Percentiles rank a stretch among this genome's conserved stretches.
Evolutionary conservation across 768 basidiomycete species (phyloP).

Genomic region (Termitomyces sp.): DNA sequence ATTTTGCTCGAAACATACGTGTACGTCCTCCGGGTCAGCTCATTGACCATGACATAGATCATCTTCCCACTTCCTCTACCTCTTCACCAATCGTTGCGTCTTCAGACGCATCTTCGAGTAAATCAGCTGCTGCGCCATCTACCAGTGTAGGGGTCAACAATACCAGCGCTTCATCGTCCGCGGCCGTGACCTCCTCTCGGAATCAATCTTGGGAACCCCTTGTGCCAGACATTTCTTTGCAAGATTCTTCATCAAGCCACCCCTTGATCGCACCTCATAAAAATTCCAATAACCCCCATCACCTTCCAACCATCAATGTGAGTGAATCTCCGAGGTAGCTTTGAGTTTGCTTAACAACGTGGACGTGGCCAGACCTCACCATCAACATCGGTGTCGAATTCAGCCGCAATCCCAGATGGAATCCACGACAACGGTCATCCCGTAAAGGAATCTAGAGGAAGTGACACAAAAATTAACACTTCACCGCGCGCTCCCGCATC

Average conservation of each 20-base stretch:
- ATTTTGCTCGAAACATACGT: conserved; percentile 18
- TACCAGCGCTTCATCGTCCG: too few relatives aligned
- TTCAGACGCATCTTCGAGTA: not conserved
- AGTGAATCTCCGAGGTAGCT: not conserved
- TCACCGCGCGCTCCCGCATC: conserved; percentile 1
- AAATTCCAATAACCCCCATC: too few relatives aligned
- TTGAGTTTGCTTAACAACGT: not conserved
- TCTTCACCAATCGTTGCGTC: too few relatives aligned
- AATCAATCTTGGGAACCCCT: not conserved
- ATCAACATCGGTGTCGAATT: conserved; percentile 4
- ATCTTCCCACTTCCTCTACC: not conserved
- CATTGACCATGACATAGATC: not conserved
- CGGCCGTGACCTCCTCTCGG: not conserved
- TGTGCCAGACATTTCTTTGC: not conserved
- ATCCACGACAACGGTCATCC: not conserved
- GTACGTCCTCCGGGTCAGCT: not conserved
- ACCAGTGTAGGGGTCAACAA: too few relatives aligned
- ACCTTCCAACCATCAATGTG: not conserved
- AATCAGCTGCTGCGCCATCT: too few relatives aligned
- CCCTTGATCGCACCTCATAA: not conserved
- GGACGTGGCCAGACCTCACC: conserved; percentile 13
- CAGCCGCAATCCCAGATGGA: not conserved
- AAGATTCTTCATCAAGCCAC: not conserved
- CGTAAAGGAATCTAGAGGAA: not conserved
- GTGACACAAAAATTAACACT: not conserved